phyloP scores from a whole-genome alignment of 371 early-diverging fungal genomes.

The Lichtheimia ramosa region DNA sequence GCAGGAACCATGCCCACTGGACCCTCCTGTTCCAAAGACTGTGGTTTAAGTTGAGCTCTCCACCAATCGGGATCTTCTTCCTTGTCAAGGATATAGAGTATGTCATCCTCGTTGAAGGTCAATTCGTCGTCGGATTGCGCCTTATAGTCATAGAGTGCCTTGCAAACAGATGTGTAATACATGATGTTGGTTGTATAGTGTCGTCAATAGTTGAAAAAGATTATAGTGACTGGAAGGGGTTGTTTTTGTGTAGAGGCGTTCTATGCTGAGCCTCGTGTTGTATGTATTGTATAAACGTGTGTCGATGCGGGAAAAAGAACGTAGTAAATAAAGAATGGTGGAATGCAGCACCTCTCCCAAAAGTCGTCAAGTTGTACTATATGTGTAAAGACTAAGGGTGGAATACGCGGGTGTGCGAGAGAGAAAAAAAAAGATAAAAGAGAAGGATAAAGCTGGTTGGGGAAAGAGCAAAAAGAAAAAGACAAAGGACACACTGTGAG shows the following conservation, averaged over 20 bases:
- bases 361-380: too few relatives aligned
- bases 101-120: slow-evolving; percentile 72
- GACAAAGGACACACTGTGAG: neutral
- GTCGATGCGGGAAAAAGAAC: too few relatives aligned
- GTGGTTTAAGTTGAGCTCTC: slow-evolving; percentile 66
- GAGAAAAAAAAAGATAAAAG: neutral
- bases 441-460: neutral
- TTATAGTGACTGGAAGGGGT: neutral
- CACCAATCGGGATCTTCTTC: slow-evolving; percentile 73
- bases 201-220: too few relatives aligned
- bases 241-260: too few relatives aligned
- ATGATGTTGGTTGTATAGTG: slow-evolving; percentile 16
- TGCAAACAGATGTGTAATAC: slow-evolving; percentile 45
- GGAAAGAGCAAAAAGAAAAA: slow-evolving; percentile 2
- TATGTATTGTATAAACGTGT: too few relatives aligned
- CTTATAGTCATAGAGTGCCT: slow-evolving; percentile 75
- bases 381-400: too few relatives aligned
- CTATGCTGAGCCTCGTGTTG: too few relatives aligned
- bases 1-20: slow-evolving; percentile 77
- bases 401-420: too few relatives aligned
- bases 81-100: slow-evolving; percentile 72
- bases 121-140: slow-evolving; percentile 86
- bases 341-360: too few relatives aligned
- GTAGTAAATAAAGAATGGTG: too few relatives aligned
- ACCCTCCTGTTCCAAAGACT: slow-evolving; percentile 40